Evolutionary conservation across 345 rosid genomes (phyloP).

Genomic region (Erucastrum elatum): DNA sequence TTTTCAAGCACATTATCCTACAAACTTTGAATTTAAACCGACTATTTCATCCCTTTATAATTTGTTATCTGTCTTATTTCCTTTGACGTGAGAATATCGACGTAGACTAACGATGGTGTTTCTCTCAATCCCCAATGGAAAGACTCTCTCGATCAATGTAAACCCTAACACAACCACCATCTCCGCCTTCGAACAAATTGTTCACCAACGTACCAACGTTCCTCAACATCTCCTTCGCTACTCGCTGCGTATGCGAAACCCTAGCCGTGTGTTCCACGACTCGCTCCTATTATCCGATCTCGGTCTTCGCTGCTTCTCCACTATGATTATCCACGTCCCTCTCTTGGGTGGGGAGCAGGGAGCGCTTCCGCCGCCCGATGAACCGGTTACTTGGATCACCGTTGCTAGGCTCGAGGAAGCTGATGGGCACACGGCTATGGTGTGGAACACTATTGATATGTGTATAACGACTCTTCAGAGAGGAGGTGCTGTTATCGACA

Average conservation of each 20-base stretch:
- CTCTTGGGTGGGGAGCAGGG: not conserved
- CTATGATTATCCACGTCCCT: not conserved
- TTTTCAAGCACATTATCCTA: not conserved
- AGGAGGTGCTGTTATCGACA: not conserved
- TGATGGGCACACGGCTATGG: not conserved
- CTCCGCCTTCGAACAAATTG: conserved; percentile 48
- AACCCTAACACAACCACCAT: conserved; percentile 60
- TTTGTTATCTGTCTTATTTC: not conserved
- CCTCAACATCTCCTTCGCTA: conserved; percentile 49
- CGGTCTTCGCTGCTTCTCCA: not conserved
- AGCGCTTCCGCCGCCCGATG: not conserved
- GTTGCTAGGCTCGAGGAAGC: not conserved
- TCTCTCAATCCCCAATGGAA: conserved; percentile 50
- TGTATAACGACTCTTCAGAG: not conserved
- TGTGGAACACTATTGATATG: not conserved
- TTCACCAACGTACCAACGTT: conserved; percentile 45
- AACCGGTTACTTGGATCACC: not conserved
- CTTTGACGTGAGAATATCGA: not conserved
- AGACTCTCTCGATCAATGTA: conserved; percentile 48
- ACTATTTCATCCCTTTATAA: not conserved
- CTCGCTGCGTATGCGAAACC: conserved; percentile 36
- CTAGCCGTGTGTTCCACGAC: conserved; percentile 12
- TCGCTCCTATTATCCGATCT: not conserved
- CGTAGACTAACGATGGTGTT: conserved; percentile 50
- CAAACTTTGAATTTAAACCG: not conserved